Conservation (phyloP, 306 rosid genomes). For the Morella rubra region DNA sequence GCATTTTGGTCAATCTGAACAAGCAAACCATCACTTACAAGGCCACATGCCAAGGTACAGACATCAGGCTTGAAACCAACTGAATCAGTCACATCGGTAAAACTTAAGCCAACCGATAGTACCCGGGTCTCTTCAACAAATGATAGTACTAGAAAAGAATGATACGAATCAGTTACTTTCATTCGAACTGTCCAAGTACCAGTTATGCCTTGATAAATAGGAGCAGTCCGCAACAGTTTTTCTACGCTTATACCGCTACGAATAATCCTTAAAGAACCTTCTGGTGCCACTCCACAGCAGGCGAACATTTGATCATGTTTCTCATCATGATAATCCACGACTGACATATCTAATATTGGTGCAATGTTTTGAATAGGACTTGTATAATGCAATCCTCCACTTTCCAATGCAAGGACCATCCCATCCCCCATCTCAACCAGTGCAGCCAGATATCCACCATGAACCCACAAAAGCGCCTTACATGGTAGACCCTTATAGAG, state of each 20-base stretch:
- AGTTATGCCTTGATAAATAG: slow-evolving; percentile 85
- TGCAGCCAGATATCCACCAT: slow-evolving; percentile 82
- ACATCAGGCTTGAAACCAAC: slow-evolving; percentile 92
- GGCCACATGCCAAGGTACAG: slow-evolving; percentile 87
- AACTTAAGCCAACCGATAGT: slow-evolving; percentile 90
- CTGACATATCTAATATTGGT: slow-evolving; percentile 82
- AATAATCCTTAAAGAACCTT: slow-evolving; percentile 87
- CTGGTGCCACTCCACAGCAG: slow-evolving; percentile 91
- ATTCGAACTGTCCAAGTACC: slow-evolving; percentile 84
- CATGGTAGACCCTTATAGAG: slow-evolving; percentile 76
- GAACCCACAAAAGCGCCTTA: slow-evolving; percentile 84
- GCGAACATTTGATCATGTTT: slow-evolving; percentile 91
- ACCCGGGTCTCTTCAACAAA: slow-evolving; percentile 97
- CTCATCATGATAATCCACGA: slow-evolving; percentile 83
- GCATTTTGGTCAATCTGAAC: slow-evolving; percentile 78
- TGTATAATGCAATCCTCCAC: slow-evolving; percentile 56
- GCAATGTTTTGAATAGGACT: slow-evolving; percentile 85
- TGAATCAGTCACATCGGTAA: slow-evolving; percentile 90
- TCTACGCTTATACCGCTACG: slow-evolving; percentile 84
- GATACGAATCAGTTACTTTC: slow-evolving; percentile 67
- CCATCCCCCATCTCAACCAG: slow-evolving; percentile 95
- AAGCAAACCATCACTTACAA: slow-evolving; percentile 70
- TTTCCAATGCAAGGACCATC: slow-evolving; percentile 73
- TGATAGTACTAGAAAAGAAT: slow-evolving; percentile 86
- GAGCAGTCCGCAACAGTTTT: slow-evolving; percentile 67